Percentiles rank a stretch among this genome's conserved stretches.
Conservation (phyloP, 768 basidiomycete genomes). For the Trametes cinnabarina region DNA sequence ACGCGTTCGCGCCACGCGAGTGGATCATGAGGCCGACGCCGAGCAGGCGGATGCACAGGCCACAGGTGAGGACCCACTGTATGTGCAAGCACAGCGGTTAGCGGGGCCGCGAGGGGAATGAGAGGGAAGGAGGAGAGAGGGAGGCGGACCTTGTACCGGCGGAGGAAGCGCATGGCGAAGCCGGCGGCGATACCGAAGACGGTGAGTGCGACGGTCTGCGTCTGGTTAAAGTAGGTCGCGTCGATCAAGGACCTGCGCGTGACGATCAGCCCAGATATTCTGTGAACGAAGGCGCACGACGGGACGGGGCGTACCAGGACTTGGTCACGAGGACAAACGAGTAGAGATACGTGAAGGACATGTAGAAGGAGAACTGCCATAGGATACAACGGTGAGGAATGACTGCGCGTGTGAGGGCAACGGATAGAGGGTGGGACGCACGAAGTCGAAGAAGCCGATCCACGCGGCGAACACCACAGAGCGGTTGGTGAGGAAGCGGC, state of each 20-base stretch:
- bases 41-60: slow-evolving; percentile 30
- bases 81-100: neutral
- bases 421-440: slow-evolving; percentile 4
- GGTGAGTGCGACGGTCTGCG: slow-evolving; percentile 42
- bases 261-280: neutral
- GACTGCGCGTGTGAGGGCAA: neutral
- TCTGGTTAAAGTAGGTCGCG: slow-evolving; percentile 37
- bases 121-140: neutral
- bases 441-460: slow-evolving; percentile 30
- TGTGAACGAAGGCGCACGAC: slow-evolving; percentile 42
- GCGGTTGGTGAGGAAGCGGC: slow-evolving; percentile 34
- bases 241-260: slow-evolving; percentile 30
- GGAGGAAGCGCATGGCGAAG: slow-evolving; percentile 39
- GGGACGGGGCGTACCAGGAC: slow-evolving; percentile 12
- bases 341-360: slow-evolving; percentile 73
- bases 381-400: slow-evolving; percentile 17
- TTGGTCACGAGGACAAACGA: slow-evolving; percentile 51
- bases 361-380: slow-evolving; percentile 56
- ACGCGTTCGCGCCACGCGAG: slow-evolving; percentile 23
- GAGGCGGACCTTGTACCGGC: slow-evolving; percentile 41
- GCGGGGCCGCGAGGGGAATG: neutral
- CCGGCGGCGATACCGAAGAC: slow-evolving; percentile 50
- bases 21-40: slow-evolving; percentile 32
- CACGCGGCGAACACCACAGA: slow-evolving; percentile 31
- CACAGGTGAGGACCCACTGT: slow-evolving; percentile 39